Evolutionary conservation across 331 rosid genomes (phyloP).

Genomic region (Cydonia oblonga): DNA sequence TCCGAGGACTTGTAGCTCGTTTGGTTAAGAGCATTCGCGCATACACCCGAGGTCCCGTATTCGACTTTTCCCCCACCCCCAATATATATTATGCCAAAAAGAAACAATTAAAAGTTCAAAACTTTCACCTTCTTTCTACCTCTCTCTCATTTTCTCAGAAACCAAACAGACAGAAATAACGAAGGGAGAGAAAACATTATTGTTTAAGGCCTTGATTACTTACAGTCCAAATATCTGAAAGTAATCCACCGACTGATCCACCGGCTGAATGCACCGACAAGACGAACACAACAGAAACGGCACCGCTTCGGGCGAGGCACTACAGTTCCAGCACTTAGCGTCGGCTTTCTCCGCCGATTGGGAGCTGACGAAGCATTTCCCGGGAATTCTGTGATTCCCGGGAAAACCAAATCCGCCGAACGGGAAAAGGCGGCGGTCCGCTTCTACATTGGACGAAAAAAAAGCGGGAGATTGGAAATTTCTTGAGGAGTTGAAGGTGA

Average conservation of each 20-base stretch:
- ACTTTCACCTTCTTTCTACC: background rate
- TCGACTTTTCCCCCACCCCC: background rate
- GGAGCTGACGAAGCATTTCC: conserved; percentile 19
- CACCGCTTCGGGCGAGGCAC: conserved; percentile 21
- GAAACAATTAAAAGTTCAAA: background rate
- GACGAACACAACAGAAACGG: conserved; percentile 58
- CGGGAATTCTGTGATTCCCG: conserved; percentile 3
- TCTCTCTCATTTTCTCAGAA: background rate
- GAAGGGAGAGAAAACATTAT: background rate
- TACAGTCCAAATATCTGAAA: conserved; percentile 70
- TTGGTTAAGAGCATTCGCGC: background rate
- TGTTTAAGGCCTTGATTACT: conserved; percentile 13
- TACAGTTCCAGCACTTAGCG: conserved; percentile 65
- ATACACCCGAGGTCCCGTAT: background rate
- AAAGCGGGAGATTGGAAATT: background rate
- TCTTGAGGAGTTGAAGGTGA: conserved; percentile 2
- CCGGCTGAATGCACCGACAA: conserved; percentile 68
- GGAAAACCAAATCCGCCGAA: conserved; percentile 1
- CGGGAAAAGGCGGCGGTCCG: background rate
- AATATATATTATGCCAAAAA: background rate
- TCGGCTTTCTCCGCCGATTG: conserved; percentile 18
- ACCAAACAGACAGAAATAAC: background rate
- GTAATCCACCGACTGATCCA: conserved; percentile 58
- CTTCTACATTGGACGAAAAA: background rate
- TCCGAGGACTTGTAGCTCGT: background rate